Evolutionary conservation across 768 basidiomycete species (phyloP), one percentile per base, ranked within the genome.

Genomic region (Leccinum rimulosum): DNA sequence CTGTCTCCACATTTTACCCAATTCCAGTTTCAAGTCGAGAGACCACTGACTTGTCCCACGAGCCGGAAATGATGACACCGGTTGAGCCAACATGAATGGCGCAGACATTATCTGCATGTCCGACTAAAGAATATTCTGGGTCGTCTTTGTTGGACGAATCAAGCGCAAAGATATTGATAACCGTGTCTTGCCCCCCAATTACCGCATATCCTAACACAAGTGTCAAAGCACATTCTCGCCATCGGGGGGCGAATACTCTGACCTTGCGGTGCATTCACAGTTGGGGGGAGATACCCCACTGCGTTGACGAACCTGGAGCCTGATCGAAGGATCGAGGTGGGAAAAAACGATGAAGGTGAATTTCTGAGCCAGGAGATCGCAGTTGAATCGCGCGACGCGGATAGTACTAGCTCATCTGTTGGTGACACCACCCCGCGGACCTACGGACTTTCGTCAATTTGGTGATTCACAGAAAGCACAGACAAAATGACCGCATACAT

Each of bases 21-120:
- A 36, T 53, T 35, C 33, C 10, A 25, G 12, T 27, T 35, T n/a
- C 27, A 31, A 50, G 43, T 49, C 10, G 38, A 53, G 50, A 50
- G 45, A 53, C 15, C 11, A 75, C 84, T 74, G 67, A 96, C 96
- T 83, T 90, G 76, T 98, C 97, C 97, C 97, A 99, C 47, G 93
- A 96, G 19, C 97, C 97, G 8, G 93, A 95, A 58, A 97, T 85
- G 60, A 98, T 87, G 52, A 83, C 79, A 15, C 93, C 92, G 51
- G 81, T 80, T 9, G 82, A 74, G 10, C 84, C 83, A 4, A 86
- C 83, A 67, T 92, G 82, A 57, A 99, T 77, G 22, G 91, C 82
- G 73, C 95, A 98, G 36, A 98, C 84, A 70, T 98, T 98, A 50
- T 88, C 87, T 12, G 85, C 83, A 73, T 99, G 97, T 25, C 96